Conservation (phyloP, 1,284 basidiomycete genomes). For the Leccinum pachyderme region DNA sequence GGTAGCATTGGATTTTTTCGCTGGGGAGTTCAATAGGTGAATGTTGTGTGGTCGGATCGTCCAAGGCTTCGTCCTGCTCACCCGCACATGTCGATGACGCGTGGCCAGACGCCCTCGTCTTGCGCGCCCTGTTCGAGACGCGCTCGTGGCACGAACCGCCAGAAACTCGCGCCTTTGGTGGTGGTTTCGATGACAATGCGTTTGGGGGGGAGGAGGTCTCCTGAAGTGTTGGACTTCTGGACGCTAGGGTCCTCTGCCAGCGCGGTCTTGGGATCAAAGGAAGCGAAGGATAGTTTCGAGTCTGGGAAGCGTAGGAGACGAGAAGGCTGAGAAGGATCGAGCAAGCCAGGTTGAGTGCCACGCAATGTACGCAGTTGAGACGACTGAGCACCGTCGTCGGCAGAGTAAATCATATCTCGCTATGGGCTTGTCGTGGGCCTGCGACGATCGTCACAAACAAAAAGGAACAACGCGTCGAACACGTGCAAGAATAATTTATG, state of each 20-base stretch:
- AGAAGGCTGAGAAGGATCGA: conserved; percentile 56
- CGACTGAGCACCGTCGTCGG: conserved; percentile 5
- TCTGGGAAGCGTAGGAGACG: conserved; percentile 56
- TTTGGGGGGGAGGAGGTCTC: conserved; percentile 54
- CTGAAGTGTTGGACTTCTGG: conserved; percentile 42
- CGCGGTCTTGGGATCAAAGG: conserved; percentile 66
- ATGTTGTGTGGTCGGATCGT: conserved; percentile 6
- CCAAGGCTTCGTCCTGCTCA: conserved; percentile 35
- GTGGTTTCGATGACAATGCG: conserved; percentile 68
- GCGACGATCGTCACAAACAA: conserved; percentile 1
- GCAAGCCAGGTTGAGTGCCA: conserved; percentile 47
- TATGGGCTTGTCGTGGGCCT: conserved; percentile 1
- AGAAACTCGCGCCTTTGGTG: conserved; percentile 50
- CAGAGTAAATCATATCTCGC: conserved; percentile 14
- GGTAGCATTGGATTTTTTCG: conserved; percentile 49
- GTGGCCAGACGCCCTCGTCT: conserved; percentile 70
- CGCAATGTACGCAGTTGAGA: conserved; percentile 21
- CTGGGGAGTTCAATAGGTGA: conserved; percentile 33
- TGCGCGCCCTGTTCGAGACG: conserved; percentile 49
- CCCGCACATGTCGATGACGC: conserved; percentile 65
- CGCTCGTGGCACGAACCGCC: conserved; percentile 75
- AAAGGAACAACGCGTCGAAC: conserved; percentile 4
- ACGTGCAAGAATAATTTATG: conserved; percentile 9
- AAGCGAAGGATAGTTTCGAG: conserved; percentile 61
- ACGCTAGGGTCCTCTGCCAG: conserved; percentile 38